A percentile compares a stretch with the other conserved stretches of the same genome.
These are phyloP conservation scores for Ogataea nonfermentans DNA, from an alignment of 805 yeast genomes.

Conservation along the genomic window DNA sequence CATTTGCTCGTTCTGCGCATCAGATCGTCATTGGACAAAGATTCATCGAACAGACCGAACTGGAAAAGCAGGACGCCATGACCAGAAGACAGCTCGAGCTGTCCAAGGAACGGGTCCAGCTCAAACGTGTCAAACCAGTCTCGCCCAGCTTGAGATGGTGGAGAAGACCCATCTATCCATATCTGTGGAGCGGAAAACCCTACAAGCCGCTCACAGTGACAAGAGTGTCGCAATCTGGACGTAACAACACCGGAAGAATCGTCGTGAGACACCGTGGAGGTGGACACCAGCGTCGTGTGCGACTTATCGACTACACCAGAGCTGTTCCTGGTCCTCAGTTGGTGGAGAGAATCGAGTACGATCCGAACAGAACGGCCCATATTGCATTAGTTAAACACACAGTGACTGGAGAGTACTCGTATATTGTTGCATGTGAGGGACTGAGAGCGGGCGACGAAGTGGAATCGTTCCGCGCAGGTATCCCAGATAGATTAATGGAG, in stretches of 20 bases:
- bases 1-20: slow-evolving; percentile 2
- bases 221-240: slow-evolving; percentile 74
- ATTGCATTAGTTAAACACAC: slow-evolving; percentile 78
- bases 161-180: slow-evolving; percentile 81
- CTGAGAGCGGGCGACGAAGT: slow-evolving; percentile 89
- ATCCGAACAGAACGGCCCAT: slow-evolving; percentile 92
- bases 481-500: slow-evolving; percentile 67
- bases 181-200: slow-evolving; percentile 85
- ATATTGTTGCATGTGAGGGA: slow-evolving; percentile 90
- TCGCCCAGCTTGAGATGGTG: slow-evolving; percentile 90
- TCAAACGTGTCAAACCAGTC: slow-evolving; percentile 74
- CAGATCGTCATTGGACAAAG: slow-evolving; percentile 6
- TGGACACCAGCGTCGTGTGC: slow-evolving; percentile 85
- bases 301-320: slow-evolving; percentile 78
- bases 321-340: slow-evolving; percentile 65
- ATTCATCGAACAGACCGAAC: slow-evolving; percentile 54
- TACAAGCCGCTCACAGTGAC: slow-evolving; percentile 70
- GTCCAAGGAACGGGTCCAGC: slow-evolving; percentile 63
- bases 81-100: slow-evolving; percentile 71
- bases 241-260: slow-evolving; percentile 84
- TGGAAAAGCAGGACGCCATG: slow-evolving; percentile 76
- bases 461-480: slow-evolving; percentile 85
- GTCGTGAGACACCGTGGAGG: slow-evolving; percentile 97
- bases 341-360: slow-evolving; percentile 89
- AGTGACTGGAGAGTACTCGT: slow-evolving; percentile 61